Percentiles rank a stretch among this genome's conserved stretches.
These are phyloP conservation scores for Coemansia sp. DNA, from an alignment of 192 early-diverging fungal species.

Conservation along the genomic window DNA sequence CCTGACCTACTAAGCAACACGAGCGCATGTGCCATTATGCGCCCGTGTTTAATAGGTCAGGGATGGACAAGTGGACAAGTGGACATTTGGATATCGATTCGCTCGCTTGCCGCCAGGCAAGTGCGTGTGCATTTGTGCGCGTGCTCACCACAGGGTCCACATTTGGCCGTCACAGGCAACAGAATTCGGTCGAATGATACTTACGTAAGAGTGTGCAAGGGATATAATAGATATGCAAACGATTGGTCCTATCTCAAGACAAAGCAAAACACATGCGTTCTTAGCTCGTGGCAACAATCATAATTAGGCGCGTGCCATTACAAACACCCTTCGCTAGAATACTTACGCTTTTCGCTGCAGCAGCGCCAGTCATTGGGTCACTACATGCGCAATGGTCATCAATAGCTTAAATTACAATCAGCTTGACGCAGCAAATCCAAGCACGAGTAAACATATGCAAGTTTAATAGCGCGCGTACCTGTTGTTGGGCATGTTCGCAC, in stretches of 20 bases:
- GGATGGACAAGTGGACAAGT: too few species aligned
- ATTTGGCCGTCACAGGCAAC: neutral
- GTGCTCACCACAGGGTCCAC: neutral
- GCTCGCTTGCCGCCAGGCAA: too few species aligned
- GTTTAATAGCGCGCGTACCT: slow-evolving; percentile 7
- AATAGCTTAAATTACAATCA: too few species aligned
- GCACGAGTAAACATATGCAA: neutral
- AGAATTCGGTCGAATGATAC: neutral
- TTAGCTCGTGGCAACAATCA: neutral
- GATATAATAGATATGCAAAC: slow-evolving; percentile 43
- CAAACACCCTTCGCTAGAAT: too few species aligned
- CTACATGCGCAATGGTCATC: too few species aligned
- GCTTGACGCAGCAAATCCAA: neutral
- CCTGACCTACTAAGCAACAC: neutral
- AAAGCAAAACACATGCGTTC: neutral
- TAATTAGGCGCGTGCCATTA: too few species aligned
- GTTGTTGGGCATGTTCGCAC: neutral
- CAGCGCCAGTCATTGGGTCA: neutral
- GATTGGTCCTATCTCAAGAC: slow-evolving; percentile 29
- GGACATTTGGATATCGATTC: too few species aligned
- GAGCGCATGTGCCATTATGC: too few species aligned
- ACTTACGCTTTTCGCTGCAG: neutral
- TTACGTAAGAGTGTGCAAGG: slow-evolving; percentile 38
- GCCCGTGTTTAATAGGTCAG: too few species aligned
- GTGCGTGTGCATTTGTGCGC: neutral